Evolutionary conservation across 148 eudicot species (phyloP).

Genomic region (Cornus suecica): DNA sequence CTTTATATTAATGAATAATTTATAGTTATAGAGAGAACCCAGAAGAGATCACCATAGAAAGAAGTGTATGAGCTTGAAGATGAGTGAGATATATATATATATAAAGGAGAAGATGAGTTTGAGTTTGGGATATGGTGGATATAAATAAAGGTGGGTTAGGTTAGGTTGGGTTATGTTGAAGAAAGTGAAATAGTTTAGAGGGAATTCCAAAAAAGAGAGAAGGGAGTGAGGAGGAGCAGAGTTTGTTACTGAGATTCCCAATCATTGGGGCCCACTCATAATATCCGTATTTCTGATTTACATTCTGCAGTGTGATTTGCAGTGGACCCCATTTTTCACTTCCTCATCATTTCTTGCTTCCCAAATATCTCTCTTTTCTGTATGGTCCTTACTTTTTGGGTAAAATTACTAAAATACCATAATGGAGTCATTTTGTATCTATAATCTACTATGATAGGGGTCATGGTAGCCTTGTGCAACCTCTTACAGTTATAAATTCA

Average conservation of each 20-base stretch:
- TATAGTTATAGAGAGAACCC: not conserved
- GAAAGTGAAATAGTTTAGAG: not conserved
- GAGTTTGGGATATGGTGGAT: conserved; percentile 18
- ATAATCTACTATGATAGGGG: too few relatives aligned
- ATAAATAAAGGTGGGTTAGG: conserved; percentile 16
- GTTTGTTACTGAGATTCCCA: conserved; percentile 29
- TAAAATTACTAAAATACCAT: too few relatives aligned
- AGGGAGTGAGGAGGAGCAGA: not conserved
- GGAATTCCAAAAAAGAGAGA: not conserved
- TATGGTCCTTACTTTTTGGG: too few relatives aligned
- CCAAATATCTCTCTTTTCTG: too few relatives aligned
- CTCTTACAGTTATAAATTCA: too few relatives aligned
- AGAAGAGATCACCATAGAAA: not conserved
- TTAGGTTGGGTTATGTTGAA: not conserved
- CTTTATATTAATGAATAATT: too few relatives aligned
- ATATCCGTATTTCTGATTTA: conserved; percentile 17
- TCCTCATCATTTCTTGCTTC: not conserved
- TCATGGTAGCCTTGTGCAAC: too few relatives aligned
- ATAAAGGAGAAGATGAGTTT: too few relatives aligned
- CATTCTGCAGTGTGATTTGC: conserved; percentile 1
- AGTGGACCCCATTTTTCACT: conserved; percentile 1
- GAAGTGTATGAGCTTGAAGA: not conserved
- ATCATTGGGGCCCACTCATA: conserved; percentile 20
- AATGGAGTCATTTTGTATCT: too few relatives aligned
- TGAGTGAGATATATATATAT: not conserved